These are phyloP conservation scores for Xylaria nigripes DNA, from an alignment of 495 filamentous ascomycete species.

Conservation along the genomic window DNA sequence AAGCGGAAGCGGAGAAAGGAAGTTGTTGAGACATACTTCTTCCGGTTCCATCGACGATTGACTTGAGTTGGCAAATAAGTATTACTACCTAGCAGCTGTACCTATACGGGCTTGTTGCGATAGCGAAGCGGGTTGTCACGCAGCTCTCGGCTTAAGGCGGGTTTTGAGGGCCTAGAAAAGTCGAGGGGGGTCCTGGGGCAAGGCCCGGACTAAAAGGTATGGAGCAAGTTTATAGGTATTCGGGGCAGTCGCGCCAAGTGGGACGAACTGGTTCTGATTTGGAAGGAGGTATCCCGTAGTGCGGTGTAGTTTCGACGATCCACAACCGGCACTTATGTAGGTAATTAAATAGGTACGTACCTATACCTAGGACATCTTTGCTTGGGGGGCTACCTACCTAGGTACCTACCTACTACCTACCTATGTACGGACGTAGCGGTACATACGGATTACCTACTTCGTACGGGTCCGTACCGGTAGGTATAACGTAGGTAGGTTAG, in stretches of 20 bases:
- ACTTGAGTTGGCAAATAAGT: not conserved
- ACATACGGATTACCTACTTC: no score
- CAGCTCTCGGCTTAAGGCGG: slow-evolving; percentile 26
- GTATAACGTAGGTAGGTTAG: no score
- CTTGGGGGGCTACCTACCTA: no score
- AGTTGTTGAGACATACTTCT: slow-evolving; percentile 2
- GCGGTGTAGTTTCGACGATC: not conserved
- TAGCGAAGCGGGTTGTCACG: not conserved
- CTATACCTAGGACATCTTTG: no score
- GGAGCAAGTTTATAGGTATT: slow-evolving; percentile 11
- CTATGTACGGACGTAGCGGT: no score
- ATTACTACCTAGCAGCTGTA: no score
- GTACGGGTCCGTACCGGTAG: no score
- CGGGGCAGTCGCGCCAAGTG: slow-evolving; percentile 1
- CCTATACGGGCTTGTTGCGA: no score
- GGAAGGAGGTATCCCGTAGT: not conserved
- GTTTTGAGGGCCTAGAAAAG: slow-evolving; percentile 22
- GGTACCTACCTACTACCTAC: no score
- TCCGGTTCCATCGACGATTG: not conserved
- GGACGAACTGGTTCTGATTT: not conserved
- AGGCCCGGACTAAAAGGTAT: slow-evolving; percentile 14
- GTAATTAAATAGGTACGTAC: no score
- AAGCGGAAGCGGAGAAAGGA: not conserved
- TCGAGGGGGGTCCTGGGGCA: slow-evolving; percentile 9
- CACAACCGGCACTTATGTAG: no score